Percentiles rank a stretch among this genome's conserved stretches.
These are phyloP conservation scores for Ganoderma resinaceum DNA, from an alignment of 1,284 basidiomycete species.

Conservation along the genomic window DNA sequence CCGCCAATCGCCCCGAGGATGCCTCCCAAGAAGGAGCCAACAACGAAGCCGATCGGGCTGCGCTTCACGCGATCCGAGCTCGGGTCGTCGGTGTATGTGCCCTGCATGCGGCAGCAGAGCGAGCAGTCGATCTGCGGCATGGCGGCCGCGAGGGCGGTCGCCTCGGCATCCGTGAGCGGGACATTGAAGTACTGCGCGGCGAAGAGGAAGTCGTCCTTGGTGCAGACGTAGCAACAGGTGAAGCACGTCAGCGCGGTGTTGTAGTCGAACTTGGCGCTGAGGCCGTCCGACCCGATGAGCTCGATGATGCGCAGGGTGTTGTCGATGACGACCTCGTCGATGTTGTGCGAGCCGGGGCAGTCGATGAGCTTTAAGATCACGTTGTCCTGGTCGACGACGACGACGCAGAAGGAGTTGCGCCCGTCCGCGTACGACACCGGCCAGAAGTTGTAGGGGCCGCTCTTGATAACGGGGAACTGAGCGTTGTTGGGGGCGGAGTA, in stretches of 20 bases:
- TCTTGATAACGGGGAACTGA: slow-evolving; percentile 1
- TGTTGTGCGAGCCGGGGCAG: not conserved
- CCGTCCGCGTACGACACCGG: not conserved
- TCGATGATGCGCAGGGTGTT: not conserved
- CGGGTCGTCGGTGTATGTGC: not conserved
- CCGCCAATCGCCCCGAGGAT: not conserved
- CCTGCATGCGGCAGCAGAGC: not conserved
- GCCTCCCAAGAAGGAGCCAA: not conserved
- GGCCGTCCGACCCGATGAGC: not conserved
- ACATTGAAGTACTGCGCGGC: not conserved
- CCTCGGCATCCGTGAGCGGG: not conserved
- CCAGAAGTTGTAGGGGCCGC: slow-evolving; percentile 1
- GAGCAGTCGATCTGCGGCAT: slow-evolving; percentile 5
- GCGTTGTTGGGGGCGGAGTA: not conserved
- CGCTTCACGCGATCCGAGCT: not conserved
- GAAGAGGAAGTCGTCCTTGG: slow-evolving; percentile 1
- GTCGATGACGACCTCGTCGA: not conserved
- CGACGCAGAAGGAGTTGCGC: not conserved
- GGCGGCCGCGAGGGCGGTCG: not conserved
- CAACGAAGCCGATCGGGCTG: not conserved
- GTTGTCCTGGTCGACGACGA: slow-evolving; percentile 2
- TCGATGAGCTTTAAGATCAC: slow-evolving; percentile 1
- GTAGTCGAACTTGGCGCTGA: not conserved
- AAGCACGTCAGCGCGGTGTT: not conserved
- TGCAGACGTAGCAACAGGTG: not conserved